Conservation (phyloP, 2,329 filamentous ascomycete genomes). For the Trichoderma arundinaceum region DNA sequence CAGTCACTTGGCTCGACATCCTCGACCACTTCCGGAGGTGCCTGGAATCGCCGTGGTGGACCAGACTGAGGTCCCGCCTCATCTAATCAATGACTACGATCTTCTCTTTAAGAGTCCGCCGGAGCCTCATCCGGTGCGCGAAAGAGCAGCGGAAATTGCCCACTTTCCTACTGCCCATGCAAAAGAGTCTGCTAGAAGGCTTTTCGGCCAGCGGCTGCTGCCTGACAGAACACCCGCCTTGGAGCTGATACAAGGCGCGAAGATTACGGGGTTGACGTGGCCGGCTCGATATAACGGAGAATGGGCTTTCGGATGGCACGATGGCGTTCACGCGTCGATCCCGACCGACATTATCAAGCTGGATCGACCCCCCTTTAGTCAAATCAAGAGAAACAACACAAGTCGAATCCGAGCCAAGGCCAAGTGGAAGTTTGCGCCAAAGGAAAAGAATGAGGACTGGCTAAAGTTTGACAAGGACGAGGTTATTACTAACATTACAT, state of each 20-base stretch:
- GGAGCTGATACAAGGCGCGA: constrained; percentile 56
- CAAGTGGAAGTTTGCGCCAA: constrained; percentile 60
- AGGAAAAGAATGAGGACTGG: constrained; percentile 55
- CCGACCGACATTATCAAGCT: constrained; percentile 56
- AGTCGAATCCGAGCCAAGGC: constrained; percentile 56
- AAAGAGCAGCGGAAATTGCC: constrained; percentile 49
- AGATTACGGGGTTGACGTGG: constrained; percentile 58
- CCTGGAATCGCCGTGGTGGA: constrained; percentile 57
- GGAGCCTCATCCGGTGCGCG: constrained; percentile 49
- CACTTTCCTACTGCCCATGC: constrained; percentile 53
- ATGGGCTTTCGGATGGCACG: constrained; percentile 64
- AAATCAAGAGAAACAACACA: constrained; percentile 54
- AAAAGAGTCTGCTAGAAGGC: constrained; percentile 53
- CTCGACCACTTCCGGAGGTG: constrained; percentile 57
- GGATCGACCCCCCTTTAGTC: constrained; percentile 52
- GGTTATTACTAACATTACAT: constrained; percentile 67
- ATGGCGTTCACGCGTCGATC: constrained; percentile 57
- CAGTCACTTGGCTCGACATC: constrained; percentile 58
- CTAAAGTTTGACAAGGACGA: constrained; percentile 70
- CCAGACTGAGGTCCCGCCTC: constrained; percentile 46
- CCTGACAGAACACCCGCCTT: constrained; percentile 53
- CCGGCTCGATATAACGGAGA: constrained; percentile 59
- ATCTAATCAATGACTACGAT: constrained; percentile 58
- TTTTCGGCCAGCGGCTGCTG: constrained; percentile 54
- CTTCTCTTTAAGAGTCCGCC: constrained; percentile 54